Evolutionary conservation across 2,329 filamentous ascomycete species (phyloP).

Genomic region (Aspergillus aculeatus): DNA sequence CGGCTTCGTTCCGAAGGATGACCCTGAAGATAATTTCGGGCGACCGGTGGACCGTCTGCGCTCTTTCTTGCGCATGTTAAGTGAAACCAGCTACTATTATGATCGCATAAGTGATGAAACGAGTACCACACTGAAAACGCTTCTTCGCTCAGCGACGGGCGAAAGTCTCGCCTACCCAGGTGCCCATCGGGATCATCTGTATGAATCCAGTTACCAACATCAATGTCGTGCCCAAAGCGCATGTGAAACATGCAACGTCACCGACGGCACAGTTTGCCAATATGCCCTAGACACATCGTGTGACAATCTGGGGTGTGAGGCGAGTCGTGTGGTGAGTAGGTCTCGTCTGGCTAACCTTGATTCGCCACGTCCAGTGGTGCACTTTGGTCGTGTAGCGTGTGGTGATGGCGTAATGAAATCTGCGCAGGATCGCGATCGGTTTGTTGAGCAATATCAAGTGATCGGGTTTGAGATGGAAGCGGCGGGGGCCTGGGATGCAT

Average conservation of each 20-base stretch:
- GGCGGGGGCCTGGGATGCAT: not conserved
- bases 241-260: not conserved
- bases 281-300: not conserved
- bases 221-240: not conserved
- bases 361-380: not conserved
- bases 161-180: not conserved
- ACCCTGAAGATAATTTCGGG: not conserved
- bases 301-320: not conserved
- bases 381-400: not conserved
- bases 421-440: not conserved
- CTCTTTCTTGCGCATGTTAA: no score
- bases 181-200: not conserved
- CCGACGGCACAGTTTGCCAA: not conserved
- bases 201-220: not conserved
- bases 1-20: not conserved
- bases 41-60: not conserved
- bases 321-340: not conserved
- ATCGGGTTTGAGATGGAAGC: slow-evolving; percentile 6
- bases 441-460: not conserved
- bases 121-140: not conserved
- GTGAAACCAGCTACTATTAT: not conserved
- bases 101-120: not conserved
- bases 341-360: not conserved
- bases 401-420: not conserved
- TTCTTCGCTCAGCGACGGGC: not conserved